Base-by-base conservation (phyloP, 345 rosid genomes). In the Melastoma malabathricum region DNA sequence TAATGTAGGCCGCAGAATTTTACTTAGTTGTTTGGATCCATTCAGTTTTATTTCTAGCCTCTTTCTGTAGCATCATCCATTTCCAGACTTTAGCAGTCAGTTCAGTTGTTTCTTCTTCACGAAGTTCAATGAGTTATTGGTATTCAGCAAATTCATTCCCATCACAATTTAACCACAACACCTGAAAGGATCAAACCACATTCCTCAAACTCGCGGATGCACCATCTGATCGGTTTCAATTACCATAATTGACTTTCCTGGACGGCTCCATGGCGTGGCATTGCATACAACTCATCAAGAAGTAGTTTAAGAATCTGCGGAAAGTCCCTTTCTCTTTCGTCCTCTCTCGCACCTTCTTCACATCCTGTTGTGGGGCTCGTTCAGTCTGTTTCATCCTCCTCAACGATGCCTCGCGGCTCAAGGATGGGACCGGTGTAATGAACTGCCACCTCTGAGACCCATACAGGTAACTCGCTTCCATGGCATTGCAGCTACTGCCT, bases 181-280 rank as follows among this genome's bases (percentile, higher is more conserved):
- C 10, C 12, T 34, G 41, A 34, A 34, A 34, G 12, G 41, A 34
- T 6, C 41, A 34, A 34, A 6, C 9, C 41, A 8, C 41, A 34
- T 6, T 34, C 41, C 41, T 34, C 41, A 34, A 8, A 8, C 12
- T 8, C 2, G 9, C 41, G 12, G 41, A 17, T 17, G 23, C 19
- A 17, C 25, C 44, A 51, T 34, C 41, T 0, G 55, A 43, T 51
- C 50, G 13, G 52, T 25, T 43, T 16, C 47, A 29, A 16, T 34
- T 6, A 44, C 43, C 10, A 44, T 6, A 50, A 9, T 66, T 66
- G 49, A 65, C 72, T 50, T 66, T 54, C 51, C 57, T 57, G 15
- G 79, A 57, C 56, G 89, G 71, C 60, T 84, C 97, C 90, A 88
- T 82, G 52, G 97, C 84, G 63, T 88, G 97, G 47, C 92, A 88